Evolutionary conservation across 257 asterid genomes (phyloP).

Genomic region (Salvia rosmarinus): DNA sequence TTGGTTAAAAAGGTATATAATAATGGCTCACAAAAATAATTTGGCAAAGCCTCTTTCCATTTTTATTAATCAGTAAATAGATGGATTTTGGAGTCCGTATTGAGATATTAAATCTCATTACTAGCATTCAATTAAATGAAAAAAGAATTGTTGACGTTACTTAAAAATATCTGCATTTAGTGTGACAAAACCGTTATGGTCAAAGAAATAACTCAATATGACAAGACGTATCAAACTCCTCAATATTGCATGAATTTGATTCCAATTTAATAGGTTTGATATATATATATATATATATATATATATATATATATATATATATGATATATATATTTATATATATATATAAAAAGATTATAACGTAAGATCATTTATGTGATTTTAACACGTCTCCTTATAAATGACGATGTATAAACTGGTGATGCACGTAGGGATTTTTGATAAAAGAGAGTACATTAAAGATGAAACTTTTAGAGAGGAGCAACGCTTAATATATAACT

Average conservation of each 20-base stretch:
- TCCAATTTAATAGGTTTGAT: background rate
- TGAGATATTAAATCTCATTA: background rate
- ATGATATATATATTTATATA: too few species aligned
- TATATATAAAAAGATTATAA: too few species aligned
- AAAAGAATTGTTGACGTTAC: background rate
- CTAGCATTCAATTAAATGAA: background rate
- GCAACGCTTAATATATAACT: too few species aligned
- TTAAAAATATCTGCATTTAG: slow-evolving; percentile 1
- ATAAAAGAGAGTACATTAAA: too few species aligned
- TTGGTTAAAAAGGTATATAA: background rate
- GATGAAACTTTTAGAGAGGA: too few species aligned
- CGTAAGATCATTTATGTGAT: too few species aligned
- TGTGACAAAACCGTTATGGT: slow-evolving; percentile 5
- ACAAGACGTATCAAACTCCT: too few species aligned
- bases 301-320: too few species aligned
- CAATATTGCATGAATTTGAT: background rate
- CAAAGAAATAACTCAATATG: slow-evolving; percentile 18
- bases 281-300: too few species aligned
- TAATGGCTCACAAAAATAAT: background rate
- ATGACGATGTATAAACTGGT: background rate
- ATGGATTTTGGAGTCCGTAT: background rate
- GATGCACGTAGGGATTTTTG: background rate
- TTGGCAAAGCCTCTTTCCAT: background rate
- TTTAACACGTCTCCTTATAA: background rate
- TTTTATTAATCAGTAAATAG: background rate